phyloP scores from a whole-genome alignment of 83 land plant genomes.

The Isoetes engelmannii region DNA sequence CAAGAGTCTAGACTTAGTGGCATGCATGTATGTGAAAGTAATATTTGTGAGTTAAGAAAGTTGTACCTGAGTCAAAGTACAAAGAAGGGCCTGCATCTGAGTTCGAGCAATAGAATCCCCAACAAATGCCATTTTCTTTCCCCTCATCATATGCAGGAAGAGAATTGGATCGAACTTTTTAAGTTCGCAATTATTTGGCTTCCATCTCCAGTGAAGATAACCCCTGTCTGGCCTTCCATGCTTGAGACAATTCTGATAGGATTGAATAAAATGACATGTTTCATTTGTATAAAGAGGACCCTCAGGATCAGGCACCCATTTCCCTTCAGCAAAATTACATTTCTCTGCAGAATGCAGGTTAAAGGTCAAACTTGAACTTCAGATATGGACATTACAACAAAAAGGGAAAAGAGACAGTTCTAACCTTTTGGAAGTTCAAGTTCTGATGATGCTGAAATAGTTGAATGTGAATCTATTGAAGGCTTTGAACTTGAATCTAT shows the following conservation, averaged over 20 bases:
- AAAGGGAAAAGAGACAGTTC: no score
- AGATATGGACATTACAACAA: no score
- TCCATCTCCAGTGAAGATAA: constrained; percentile 82
- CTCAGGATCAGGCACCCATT: constrained; percentile 45
- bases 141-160: constrained; percentile 71
- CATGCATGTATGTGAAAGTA: background rate
- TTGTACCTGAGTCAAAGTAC: constrained; percentile 74
- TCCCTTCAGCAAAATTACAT: constrained; percentile 54
- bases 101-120: constrained; percentile 95
- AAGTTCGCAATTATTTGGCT: constrained; percentile 67
- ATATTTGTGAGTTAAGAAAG: background rate
- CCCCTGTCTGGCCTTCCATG: constrained; percentile 83
- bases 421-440: no score
- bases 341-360: constrained; percentile 15
- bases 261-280: constrained; percentile 44
- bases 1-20: background rate
- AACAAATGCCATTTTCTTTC: constrained; percentile 74
- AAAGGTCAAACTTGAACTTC: background rate
- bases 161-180: constrained; percentile 57
- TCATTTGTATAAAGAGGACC: constrained; percentile 41
- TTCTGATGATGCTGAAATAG: no score
- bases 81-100: constrained; percentile 85
- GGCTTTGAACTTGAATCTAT: no score
- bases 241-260: constrained; percentile 51
- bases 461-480: no score